A percentile compares a stretch with the other conserved stretches of the same genome.
phyloP scores from a whole-genome alignment of 805 yeast genomes.

The Saccharomycopsis sp. region DNA sequence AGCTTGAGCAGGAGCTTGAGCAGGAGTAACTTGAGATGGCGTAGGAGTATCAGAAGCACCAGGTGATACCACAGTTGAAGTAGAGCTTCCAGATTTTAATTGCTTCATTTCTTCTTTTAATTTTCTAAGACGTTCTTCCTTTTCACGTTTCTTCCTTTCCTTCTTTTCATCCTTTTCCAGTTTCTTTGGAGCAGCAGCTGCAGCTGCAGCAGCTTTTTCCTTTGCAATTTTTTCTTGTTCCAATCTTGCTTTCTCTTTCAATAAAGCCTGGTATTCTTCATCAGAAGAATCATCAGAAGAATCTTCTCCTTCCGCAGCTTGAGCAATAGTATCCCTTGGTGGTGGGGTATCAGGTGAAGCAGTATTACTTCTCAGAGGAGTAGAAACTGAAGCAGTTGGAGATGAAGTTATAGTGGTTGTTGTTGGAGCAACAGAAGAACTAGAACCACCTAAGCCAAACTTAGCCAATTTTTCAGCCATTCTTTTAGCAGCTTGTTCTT shows the following conservation, averaged over 20 bases:
- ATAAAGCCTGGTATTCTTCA: conserved; percentile 32
- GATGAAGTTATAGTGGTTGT: conserved; percentile 14
- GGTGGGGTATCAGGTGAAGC: conserved; percentile 3
- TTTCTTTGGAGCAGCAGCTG: background rate
- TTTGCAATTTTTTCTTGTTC: conserved; percentile 32
- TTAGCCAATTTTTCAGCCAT: conserved; percentile 82
- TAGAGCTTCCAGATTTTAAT: conserved; percentile 8
- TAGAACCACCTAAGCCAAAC: conserved; percentile 51
- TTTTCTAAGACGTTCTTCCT: conserved; percentile 15
- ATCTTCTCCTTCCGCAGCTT: conserved; percentile 8
- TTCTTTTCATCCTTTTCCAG: conserved; percentile 11
- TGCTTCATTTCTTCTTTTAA: conserved; percentile 16
- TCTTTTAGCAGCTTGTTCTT: conserved; percentile 69
- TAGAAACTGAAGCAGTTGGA: conserved; percentile 15
- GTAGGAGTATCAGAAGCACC: background rate
- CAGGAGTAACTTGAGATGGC: background rate
- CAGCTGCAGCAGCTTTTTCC: conserved; percentile 12
- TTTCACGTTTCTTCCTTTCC: conserved; percentile 15
- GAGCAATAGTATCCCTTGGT: conserved; percentile 1
- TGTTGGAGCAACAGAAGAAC: conserved; percentile 8
- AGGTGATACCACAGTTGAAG: background rate
- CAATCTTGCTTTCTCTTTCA: conserved; percentile 29
- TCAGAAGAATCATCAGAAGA: conserved; percentile 25
- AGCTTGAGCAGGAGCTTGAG: conserved; percentile 8
- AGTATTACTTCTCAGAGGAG: conserved; percentile 12